Base-by-base conservation (phyloP, 345 rosid genomes). In the Cardamine resedifolia region DNA sequence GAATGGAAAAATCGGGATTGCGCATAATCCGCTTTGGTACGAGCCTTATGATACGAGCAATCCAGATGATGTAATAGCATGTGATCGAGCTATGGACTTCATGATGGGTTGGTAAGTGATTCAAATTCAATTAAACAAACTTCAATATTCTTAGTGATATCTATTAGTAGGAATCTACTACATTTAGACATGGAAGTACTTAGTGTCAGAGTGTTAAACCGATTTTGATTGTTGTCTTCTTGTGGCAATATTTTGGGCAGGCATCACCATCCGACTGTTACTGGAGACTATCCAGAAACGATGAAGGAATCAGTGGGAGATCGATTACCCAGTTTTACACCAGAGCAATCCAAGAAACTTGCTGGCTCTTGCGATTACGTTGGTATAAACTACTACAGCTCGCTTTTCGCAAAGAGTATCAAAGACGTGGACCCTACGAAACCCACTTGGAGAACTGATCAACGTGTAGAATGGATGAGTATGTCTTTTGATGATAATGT, bases 371-470 rank as follows among this genome's bases (percentile, higher is more conserved):
- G 80, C 0, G 94, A 88, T 74, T 88, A 82, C 57, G 31, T 88
- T 41, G 90, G 88, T 3, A 66, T 83, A 16, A 84, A 88, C 78
- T 88, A 84, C 58, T 88, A 88, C 63, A 84, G 86, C 5, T 57
- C 90, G n/a, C 63, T 70, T 58, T 77, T 63, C 41, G 80, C 45
- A 14, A 65, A 70, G 58, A 64, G 43, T 70, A 71, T 77, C 12
- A 70, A 64, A 56, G 0, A 77, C 3, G 76, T 71, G 24, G 76
- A 77, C 58, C 80, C 80, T 47, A 57, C 53, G 9, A 58, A 71
- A 39, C 80, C 80, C 8, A 70, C 80, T 70, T 71, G 75, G 76
- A 70, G 76, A 70, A 77, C 72, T 64, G 80, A 77, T 71, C 80
- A 77, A 77, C 39, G 70, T 5, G 76, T 77, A 33, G 76, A 70